Conservation (phyloP, 257 asterid species). For the Petrea volubilis region DNA sequence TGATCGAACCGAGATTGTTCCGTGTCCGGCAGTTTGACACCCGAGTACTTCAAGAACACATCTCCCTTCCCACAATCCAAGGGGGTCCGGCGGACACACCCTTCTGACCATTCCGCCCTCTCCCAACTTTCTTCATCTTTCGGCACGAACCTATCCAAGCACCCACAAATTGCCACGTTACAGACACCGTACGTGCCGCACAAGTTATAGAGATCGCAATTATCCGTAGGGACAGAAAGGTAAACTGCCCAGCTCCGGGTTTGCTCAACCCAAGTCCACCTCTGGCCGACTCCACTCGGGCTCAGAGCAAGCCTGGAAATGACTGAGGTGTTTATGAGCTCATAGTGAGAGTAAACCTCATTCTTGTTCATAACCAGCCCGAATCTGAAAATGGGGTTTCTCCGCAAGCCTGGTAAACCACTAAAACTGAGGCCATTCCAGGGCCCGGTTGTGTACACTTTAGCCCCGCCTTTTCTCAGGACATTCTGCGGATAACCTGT, state of each 20-base stretch:
- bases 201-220: constrained; percentile 19
- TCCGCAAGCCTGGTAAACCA: constrained; percentile 5
- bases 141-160: constrained; percentile 18
- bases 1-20: constrained; percentile 20
- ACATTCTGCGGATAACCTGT: constrained; percentile 22
- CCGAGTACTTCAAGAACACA: constrained; percentile 19
- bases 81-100: constrained; percentile 18
- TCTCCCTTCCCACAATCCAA: constrained; percentile 16
- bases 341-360: constrained; percentile 28
- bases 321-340: constrained; percentile 13
- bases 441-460: constrained; percentile 12
- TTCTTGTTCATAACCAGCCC: constrained; percentile 16
- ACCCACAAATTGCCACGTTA: constrained; percentile 16
- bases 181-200: constrained; percentile 29
- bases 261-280: constrained; percentile 25
- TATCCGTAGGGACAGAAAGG: constrained; percentile 19
- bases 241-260: constrained; percentile 22
- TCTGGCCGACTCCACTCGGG: constrained; percentile 18
- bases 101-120: no score
- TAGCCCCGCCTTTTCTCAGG: constrained; percentile 12
- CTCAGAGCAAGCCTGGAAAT: constrained; percentile 20
- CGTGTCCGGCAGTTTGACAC: constrained; percentile 28
- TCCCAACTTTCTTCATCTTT: constrained; percentile 22
- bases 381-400: constrained; percentile 4
- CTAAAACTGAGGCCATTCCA: constrained; percentile 21